Conservation (phyloP, 371 early-diverging fungal genomes). For the Rhizopus stolonifer region DNA sequence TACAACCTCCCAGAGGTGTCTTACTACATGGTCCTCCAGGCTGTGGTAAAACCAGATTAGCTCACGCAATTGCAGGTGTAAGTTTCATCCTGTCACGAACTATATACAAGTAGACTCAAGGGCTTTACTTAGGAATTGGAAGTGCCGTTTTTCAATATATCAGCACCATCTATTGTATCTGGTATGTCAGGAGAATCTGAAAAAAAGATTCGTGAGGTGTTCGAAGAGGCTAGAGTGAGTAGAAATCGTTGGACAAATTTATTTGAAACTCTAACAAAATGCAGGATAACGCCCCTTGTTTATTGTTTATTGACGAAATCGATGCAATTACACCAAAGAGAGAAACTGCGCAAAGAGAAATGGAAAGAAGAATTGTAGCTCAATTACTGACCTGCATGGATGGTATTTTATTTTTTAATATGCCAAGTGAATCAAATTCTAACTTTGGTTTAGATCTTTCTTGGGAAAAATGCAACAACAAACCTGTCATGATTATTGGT, state of each 20-base stretch:
- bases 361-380: conserved; percentile 98
- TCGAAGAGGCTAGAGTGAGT: conserved; percentile 88
- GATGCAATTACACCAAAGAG: conserved; percentile 99
- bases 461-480: conserved; percentile 83
- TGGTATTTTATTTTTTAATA: conserved; percentile 44
- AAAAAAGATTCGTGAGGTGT: conserved; percentile 97
- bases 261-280: neutral
- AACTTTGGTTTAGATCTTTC: conserved; percentile 56
- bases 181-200: conserved; percentile 99
- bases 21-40: conserved; percentile 99
- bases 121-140: conserved; percentile 71
- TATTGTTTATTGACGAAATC: conserved; percentile 99
- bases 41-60: conserved; percentile 98
- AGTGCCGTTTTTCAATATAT: conserved; percentile 95
- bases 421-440: neutral
- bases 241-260: too few species aligned
- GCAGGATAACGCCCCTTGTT: conserved; percentile 76
- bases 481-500: conserved; percentile 97
- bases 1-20: conserved; percentile 95
- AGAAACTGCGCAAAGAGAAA: conserved; percentile 98
- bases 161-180: conserved; percentile 98
- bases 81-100: conserved; percentile 8
- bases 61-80: conserved; percentile 97
- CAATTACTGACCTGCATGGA: conserved; percentile 99
- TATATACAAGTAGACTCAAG: conserved; percentile 23